Conservation (phyloP, 306 rosid species). For the Morella rubra region DNA sequence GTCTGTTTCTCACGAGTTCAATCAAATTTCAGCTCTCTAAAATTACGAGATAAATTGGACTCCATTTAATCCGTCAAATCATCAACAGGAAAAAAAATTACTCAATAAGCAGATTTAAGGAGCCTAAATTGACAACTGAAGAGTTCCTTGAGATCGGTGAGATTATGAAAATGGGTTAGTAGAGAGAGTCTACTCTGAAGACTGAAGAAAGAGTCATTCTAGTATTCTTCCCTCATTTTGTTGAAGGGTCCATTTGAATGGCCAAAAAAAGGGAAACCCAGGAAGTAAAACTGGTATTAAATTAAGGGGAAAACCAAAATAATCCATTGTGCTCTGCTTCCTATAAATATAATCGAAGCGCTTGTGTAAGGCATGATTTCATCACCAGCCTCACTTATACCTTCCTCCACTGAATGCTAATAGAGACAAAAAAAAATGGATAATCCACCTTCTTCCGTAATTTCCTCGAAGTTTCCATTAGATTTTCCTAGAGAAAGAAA, state of each 20-base stretch:
- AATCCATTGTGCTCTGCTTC: neutral
- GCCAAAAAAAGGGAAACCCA: neutral
- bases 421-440: neutral
- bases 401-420: neutral
- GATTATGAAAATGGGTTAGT: too few relatives aligned
- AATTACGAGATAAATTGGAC: too few relatives aligned
- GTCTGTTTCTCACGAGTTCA: too few relatives aligned
- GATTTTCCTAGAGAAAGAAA: neutral
- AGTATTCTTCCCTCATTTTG: neutral
- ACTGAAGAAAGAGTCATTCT: neutral
- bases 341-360: neutral
- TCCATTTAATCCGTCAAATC: too few relatives aligned
- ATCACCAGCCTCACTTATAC: neutral
- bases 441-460: neutral
- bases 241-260: neutral
- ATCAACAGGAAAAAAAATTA: too few relatives aligned
- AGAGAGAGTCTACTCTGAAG: neutral
- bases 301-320: neutral
- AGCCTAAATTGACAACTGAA: too few relatives aligned
- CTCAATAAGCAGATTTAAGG: too few relatives aligned
- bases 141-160: too few relatives aligned
- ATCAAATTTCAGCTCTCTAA: too few relatives aligned
- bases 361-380: neutral
- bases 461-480: neutral
- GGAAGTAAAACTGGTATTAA: neutral